Evolutionary conservation across 78 protist species (phyloP).

Genomic region (Dictyostelium capitatum): DNA sequence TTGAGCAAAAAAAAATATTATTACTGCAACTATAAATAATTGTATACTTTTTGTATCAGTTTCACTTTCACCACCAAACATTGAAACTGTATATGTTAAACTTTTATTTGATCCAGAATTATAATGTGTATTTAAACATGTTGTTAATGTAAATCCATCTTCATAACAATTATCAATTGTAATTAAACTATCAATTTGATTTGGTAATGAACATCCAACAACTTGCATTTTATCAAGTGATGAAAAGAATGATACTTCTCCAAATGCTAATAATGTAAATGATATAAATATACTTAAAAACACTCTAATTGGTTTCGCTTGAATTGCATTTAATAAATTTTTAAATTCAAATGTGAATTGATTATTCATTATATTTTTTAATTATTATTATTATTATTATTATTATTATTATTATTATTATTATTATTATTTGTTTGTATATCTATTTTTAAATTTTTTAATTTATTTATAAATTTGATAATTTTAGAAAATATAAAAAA

Average conservation of each 20-base stretch:
- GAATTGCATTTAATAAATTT: not conserved
- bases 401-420: too few species aligned
- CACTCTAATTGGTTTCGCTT: not conserved
- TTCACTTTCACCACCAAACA: not conserved
- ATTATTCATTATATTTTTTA: not conserved
- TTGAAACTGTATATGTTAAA: not conserved
- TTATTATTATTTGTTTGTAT: too few species aligned
- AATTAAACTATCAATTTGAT: not conserved
- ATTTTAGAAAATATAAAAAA: too few species aligned
- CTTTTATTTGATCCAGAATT: not conserved
- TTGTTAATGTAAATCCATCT: not conserved
- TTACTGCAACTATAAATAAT: not conserved
- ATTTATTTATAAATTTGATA: too few species aligned
- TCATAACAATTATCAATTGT: not conserved
- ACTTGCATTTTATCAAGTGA: not conserved
- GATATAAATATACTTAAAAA: not conserved
- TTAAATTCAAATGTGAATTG: constrained; percentile 11
- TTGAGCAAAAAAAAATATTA: not conserved
- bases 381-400: too few species aligned
- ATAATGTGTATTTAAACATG: not conserved
- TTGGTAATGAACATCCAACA: not conserved
- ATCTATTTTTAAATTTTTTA: too few species aligned
- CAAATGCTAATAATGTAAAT: not conserved
- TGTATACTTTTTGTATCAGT: not conserved
- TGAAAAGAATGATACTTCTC: not conserved